A percentile compares a stretch with the other conserved stretches of the same genome.
Conservation (phyloP, 148 eudicot species). For the Nepenthes mirabilis region DNA sequence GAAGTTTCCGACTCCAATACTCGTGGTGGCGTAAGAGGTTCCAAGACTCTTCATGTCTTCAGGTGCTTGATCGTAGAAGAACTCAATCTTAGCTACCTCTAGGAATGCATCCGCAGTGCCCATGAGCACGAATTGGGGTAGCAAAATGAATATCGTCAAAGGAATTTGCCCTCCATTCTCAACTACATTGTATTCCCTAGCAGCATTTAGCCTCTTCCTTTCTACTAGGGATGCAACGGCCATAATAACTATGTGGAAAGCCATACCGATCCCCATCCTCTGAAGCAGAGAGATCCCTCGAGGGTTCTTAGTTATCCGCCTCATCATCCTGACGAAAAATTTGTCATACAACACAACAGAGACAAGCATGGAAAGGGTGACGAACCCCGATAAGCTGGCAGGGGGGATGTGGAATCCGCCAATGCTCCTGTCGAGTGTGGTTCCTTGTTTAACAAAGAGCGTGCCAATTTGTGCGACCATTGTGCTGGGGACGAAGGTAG, state of each 20-base stretch:
- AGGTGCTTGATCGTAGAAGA: slow-evolving; percentile 83
- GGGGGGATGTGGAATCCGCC: slow-evolving; percentile 56
- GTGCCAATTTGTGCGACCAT: slow-evolving; percentile 63
- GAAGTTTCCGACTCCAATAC: slow-evolving; percentile 58
- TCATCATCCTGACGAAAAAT: slow-evolving; percentile 30
- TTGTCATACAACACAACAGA: slow-evolving; percentile 53
- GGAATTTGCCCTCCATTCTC: slow-evolving; percentile 46
- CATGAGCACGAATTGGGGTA: slow-evolving; percentile 66
- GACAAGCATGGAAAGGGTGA: slow-evolving; percentile 52
- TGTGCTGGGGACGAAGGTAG: slow-evolving; percentile 49
- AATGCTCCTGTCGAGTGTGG: slow-evolving; percentile 34
- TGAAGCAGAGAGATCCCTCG: slow-evolving; percentile 65
- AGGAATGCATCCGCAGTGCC: slow-evolving; percentile 62
- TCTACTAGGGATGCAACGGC: slow-evolving; percentile 30
- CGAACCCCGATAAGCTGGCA: slow-evolving; percentile 50
- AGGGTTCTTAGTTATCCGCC: slow-evolving; percentile 45
- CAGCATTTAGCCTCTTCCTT: slow-evolving; percentile 37
- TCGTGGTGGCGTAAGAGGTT: slow-evolving; percentile 55
- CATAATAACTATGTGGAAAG: slow-evolving; percentile 48
- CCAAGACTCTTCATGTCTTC: slow-evolving; percentile 83
- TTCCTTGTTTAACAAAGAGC: slow-evolving; percentile 77
- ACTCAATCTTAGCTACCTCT: slow-evolving; percentile 66
- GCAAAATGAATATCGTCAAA: slow-evolving; percentile 38
- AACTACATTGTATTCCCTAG: slow-evolving; percentile 33
- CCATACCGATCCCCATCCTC: slow-evolving; percentile 67